phyloP scores from a whole-genome alignment of 805 yeast genomes.

The Metschnikowia baotianmanensis region DNA sequence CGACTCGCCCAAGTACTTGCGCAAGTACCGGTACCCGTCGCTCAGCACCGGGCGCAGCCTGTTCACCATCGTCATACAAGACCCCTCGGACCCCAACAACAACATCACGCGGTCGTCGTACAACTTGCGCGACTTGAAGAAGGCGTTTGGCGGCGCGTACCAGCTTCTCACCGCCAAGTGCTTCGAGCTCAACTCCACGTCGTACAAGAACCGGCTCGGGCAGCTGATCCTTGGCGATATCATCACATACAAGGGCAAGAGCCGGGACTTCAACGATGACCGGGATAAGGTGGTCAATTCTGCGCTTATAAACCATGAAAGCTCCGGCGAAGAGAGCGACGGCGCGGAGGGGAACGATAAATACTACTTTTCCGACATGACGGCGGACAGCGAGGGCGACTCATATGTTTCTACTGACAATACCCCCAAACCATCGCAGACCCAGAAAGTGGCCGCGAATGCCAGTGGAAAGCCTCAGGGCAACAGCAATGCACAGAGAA shows the following conservation, averaged over 20 bases:
- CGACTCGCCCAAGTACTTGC: slow-evolving; percentile 58
- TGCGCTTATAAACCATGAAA: slow-evolving; percentile 43
- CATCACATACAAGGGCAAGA: slow-evolving; percentile 69
- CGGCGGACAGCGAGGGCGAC: slow-evolving; percentile 36
- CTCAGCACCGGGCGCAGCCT: slow-evolving; percentile 51
- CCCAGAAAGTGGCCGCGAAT: background rate
- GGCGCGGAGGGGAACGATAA: slow-evolving; percentile 39
- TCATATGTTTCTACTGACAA: background rate
- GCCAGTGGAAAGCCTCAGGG: no score
- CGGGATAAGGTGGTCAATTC: slow-evolving; percentile 59
- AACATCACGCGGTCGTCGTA: slow-evolving; percentile 85
- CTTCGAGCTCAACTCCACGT: slow-evolving; percentile 63
- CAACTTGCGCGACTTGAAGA: slow-evolving; percentile 73
- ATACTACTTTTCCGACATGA: slow-evolving; percentile 43
- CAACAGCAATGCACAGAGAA: no score
- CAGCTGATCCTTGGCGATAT: slow-evolving; percentile 78
- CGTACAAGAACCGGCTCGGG: slow-evolving; percentile 65
- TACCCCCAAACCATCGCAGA: background rate
- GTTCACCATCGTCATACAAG: slow-evolving; percentile 75
- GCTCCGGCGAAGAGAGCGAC: slow-evolving; percentile 30
- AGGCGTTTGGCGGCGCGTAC: slow-evolving; percentile 87
- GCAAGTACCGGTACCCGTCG: slow-evolving; percentile 52
- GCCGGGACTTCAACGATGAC: slow-evolving; percentile 76
- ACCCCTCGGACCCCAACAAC: slow-evolving; percentile 81
- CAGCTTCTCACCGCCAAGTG: slow-evolving; percentile 73